Conservation (phyloP, 345 rosid species). For the Adansonia digitata region DNA sequence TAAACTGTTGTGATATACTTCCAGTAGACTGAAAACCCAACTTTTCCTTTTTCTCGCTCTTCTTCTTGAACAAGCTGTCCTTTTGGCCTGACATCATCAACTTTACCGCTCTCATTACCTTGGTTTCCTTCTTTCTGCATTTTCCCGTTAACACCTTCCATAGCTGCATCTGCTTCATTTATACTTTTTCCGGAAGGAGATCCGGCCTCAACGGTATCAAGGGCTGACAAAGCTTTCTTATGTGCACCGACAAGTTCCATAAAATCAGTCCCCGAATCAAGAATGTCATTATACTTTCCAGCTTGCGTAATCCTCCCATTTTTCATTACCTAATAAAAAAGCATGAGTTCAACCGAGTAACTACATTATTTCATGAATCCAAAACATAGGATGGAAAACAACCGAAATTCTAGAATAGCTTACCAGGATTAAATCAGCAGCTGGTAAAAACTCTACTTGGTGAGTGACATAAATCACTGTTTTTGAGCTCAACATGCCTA, state of each 20-base stretch:
- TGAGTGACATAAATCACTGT: slow-evolving; percentile 79
- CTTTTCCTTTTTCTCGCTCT: slow-evolving; percentile 80
- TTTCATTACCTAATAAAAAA: slow-evolving; percentile 60
- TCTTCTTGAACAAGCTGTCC: slow-evolving; percentile 74
- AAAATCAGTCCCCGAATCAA: slow-evolving; percentile 59
- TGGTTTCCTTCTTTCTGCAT: slow-evolving; percentile 27
- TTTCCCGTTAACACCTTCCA: slow-evolving; percentile 13
- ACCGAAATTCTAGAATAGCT: slow-evolving; percentile 18
- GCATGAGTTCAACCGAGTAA: not conserved
- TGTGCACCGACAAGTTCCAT: slow-evolving; percentile 81
- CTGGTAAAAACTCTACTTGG: slow-evolving; percentile 77
- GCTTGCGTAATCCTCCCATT: slow-evolving; percentile 72
- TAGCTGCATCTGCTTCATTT: slow-evolving; percentile 20
- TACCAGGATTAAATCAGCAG: slow-evolving; percentile 76
- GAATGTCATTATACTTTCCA: slow-evolving; percentile 64
- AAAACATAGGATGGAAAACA: not conserved
- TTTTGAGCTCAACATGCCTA: slow-evolving; percentile 45
- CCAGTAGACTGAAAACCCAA: slow-evolving; percentile 59
- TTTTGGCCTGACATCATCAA: slow-evolving; percentile 32
- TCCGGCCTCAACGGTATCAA: slow-evolving; percentile 40
- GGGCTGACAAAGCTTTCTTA: slow-evolving; percentile 48
- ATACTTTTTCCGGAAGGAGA: slow-evolving; percentile 25
- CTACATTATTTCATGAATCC: not conserved
- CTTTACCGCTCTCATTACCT: slow-evolving; percentile 28
- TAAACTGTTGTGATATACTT: slow-evolving; percentile 59